phyloP scores from a whole-genome alignment of 306 rosid genomes.

The Sechiopsis laciniata region DNA sequence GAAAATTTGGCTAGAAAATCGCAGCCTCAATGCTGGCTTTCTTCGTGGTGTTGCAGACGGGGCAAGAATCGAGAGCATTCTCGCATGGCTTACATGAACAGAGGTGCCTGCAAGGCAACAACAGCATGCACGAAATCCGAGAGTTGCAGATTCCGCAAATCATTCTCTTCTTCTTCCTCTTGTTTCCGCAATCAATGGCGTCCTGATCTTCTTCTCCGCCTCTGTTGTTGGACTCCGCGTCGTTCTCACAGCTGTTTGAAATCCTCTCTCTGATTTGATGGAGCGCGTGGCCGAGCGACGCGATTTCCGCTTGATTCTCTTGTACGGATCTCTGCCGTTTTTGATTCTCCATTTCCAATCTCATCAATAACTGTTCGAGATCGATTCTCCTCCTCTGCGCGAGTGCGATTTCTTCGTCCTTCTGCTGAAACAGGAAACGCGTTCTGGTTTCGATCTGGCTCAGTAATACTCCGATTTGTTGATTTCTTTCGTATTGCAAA shows the following conservation, averaged over 20 bases:
- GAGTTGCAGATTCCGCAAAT: conserved; percentile 48
- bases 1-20: conserved; percentile 45
- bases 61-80: conserved; percentile 50
- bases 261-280: conserved; percentile 42
- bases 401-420: conserved; percentile 51
- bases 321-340: conserved; percentile 42
- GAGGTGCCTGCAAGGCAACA: conserved; percentile 77
- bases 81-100: conserved; percentile 68
- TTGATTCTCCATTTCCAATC: conserved; percentile 47
- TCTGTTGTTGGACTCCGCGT: conserved; percentile 46
- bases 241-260: conserved; percentile 25
- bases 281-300: conserved; percentile 37
- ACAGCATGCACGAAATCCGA: conserved; percentile 39
- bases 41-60: conserved; percentile 52
- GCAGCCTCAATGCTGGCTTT: conserved; percentile 58
- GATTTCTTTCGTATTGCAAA: conserved; percentile 43
- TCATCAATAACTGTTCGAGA: conserved; percentile 38
- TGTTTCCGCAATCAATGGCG: conserved; percentile 25
- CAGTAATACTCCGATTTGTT: conserved; percentile 29
- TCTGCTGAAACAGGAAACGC: conserved; percentile 27
- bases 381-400: conserved; percentile 36
- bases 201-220: not conserved
- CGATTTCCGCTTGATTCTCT: conserved; percentile 48
- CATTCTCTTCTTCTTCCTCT: not conserved
- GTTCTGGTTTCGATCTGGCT: conserved; percentile 36